Conservation (phyloP, 305 asterid species). For the Withania somnifera region DNA sequence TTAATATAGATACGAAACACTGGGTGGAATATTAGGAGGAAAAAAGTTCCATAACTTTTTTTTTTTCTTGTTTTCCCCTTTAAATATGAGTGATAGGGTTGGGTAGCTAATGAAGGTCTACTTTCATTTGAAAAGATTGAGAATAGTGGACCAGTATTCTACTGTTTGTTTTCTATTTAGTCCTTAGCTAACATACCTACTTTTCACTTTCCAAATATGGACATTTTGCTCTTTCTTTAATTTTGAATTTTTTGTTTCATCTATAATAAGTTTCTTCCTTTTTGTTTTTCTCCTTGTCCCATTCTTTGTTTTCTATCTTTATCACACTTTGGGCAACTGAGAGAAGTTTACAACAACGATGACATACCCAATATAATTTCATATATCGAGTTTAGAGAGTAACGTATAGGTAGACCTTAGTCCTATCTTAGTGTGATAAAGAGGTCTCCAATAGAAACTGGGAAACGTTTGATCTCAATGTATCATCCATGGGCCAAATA, state of each 20-base stretch:
- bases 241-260: conserved; percentile 14
- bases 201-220: conserved; percentile 11
- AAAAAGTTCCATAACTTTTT: no score
- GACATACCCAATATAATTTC: no score
- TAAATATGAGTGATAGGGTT: not conserved
- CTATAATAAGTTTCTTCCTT: not conserved
- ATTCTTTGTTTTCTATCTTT: not conserved
- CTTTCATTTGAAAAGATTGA: conserved; percentile 9
- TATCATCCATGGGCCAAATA: not conserved
- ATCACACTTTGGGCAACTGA: not conserved
- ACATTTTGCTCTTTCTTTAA: conserved; percentile 21
- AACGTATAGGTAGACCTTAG: not conserved
- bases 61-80: not conserved
- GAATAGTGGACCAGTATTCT: conserved; percentile 20
- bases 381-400: no score
- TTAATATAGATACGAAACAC: not conserved
- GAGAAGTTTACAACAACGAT: not conserved
- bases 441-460: not conserved
- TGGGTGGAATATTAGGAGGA: no score
- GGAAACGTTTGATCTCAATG: not conserved
- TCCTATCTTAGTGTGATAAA: not conserved
- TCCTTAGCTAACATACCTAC: conserved; percentile 10
- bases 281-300: not conserved
- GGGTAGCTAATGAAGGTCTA: conserved; percentile 9
- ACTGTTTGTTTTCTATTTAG: not conserved